phyloP scores from a whole-genome alignment of 768 basidiomycete genomes.

The Strobilomyces dryophilus region DNA sequence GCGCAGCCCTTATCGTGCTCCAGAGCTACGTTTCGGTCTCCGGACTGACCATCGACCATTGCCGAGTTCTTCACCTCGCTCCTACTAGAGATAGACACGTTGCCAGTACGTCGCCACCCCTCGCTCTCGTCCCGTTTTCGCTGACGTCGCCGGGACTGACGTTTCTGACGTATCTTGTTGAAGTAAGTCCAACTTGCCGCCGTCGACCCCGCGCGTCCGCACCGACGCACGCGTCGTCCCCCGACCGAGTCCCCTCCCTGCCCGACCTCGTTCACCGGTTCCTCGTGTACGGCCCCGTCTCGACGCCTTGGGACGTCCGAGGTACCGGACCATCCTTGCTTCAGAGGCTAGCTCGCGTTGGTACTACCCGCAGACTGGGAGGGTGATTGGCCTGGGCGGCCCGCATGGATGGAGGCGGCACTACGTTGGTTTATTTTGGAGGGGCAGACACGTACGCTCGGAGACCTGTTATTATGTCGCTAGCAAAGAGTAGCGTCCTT shows the following conservation, averaged over 20 bases:
- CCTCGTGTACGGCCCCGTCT: conserved; percentile 55
- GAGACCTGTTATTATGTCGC: conserved; percentile 18
- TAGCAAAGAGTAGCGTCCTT: not conserved
- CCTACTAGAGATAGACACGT: conserved; percentile 42
- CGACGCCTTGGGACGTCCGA: conserved; percentile 44
- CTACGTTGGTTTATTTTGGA: conserved; percentile 18
- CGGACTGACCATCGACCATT: conserved; percentile 66
- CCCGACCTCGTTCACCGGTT: conserved; percentile 58
- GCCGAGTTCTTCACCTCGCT: conserved; percentile 78
- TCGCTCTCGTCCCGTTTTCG: not conserved
- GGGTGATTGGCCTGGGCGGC: conserved; percentile 18
- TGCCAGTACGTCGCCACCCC: conserved; percentile 80
- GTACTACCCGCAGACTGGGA: conserved; percentile 42
- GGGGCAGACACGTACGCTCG: conserved; percentile 16
- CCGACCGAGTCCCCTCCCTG: conserved; percentile 21
- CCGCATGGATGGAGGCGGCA: not conserved
- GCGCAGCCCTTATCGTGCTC: too few species aligned
- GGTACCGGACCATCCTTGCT: conserved; percentile 60
- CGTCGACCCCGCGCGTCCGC: conserved; percentile 5
- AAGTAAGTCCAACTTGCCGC: conserved; percentile 59
- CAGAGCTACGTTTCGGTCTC: conserved; percentile 64
- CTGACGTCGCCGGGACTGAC: conserved; percentile 32
- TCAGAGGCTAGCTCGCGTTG: conserved; percentile 36
- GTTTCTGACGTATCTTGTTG: conserved; percentile 53
- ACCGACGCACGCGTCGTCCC: conserved; percentile 9